Conservation (phyloP, 2,329 filamentous ascomycete species). For the Chrysoporthe deuterocubensis region DNA sequence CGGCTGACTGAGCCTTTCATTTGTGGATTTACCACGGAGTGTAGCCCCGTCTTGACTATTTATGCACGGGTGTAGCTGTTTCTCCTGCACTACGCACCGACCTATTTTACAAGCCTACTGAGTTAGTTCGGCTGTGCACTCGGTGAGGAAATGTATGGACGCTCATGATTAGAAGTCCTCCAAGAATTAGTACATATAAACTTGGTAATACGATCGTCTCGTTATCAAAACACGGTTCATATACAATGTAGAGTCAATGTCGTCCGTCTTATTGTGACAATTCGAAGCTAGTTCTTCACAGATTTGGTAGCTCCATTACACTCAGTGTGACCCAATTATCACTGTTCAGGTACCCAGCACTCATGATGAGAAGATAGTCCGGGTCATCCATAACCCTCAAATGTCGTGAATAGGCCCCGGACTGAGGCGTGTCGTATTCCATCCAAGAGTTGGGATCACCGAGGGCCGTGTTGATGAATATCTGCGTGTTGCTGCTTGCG, state of each 20-base stretch:
- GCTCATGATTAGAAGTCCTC: not conserved
- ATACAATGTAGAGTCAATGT: not conserved
- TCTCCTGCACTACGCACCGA: not conserved
- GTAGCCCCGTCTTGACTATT: not conserved
- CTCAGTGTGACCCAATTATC: slow-evolving; percentile 48
- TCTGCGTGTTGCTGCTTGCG: slow-evolving; percentile 40
- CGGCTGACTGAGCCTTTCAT: not conserved
- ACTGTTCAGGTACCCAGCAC: slow-evolving; percentile 47
- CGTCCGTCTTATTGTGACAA: not conserved
- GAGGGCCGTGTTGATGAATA: slow-evolving; percentile 48
- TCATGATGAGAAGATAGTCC: slow-evolving; percentile 46
- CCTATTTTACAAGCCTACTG: not conserved
- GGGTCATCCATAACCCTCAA: slow-evolving; percentile 41
- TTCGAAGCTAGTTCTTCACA: not conserved
- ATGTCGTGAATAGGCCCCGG: slow-evolving; percentile 42
- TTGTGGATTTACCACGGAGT: not conserved
- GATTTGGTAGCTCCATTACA: slow-evolving; percentile 34
- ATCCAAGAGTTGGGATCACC: slow-evolving; percentile 44
- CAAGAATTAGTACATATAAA: not conserved
- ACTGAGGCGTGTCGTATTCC: slow-evolving; percentile 40
- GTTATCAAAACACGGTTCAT: not conserved
- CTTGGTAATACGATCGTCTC: not conserved
- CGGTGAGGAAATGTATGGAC: not conserved
- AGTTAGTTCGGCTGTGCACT: too few relatives aligned
- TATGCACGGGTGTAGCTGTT: not conserved